Base-by-base conservation (phyloP, 306 rosid genomes). In the Macrotyloma uniflorum region DNA sequence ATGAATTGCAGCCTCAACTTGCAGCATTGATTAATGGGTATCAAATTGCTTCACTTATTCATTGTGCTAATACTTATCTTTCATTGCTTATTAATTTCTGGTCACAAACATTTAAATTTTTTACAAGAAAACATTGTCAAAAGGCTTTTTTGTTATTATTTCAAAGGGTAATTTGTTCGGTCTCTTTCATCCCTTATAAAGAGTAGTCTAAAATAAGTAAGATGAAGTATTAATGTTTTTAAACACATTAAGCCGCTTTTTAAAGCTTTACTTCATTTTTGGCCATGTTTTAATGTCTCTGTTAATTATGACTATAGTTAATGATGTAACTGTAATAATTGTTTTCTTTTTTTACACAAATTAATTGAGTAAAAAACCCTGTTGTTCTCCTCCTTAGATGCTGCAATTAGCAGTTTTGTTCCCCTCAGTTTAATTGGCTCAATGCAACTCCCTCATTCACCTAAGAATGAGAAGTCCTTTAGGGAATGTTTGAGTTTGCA, bases 1-100 rank as follows among this genome's bases (percentile, higher is more conserved):
- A 93, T 65, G 99, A 96, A 74, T 84, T 96, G 89, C 88, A 84
- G 87, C 99, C 99, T 67, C 97, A 93, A 82, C 85, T 96, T 80
- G 86, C 90, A 12, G 93, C 89, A 58, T 85, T 96, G 78, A 89
- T 96, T 84, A 83, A 84, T 38, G 99, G 99, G 99, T 96, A 95
- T 84, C 32, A 38, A 82, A n/a, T 85, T 80, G 73, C 83, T 80
- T 78, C 63, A 13, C 79, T 81, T 57, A 18, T 74, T 53, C 23
- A 20, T 63, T 59, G 18, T 63, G 63, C 63, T 66, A 54, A 65
- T 79, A 36, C 45, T 70, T 74, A 38, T 84, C 79, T 57, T 26
- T 71, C 57, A 15, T 49, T 68, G 73, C 28, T 38, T 63, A 64
- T 4, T 53, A 54, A 24, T 50, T 66, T 57, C 70, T 69, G 14